Percentiles rank a stretch among this genome's conserved stretches.
Evolutionary conservation across 805 yeast genomes (phyloP).

Genomic region (Cyberlindnera veronae): DNA sequence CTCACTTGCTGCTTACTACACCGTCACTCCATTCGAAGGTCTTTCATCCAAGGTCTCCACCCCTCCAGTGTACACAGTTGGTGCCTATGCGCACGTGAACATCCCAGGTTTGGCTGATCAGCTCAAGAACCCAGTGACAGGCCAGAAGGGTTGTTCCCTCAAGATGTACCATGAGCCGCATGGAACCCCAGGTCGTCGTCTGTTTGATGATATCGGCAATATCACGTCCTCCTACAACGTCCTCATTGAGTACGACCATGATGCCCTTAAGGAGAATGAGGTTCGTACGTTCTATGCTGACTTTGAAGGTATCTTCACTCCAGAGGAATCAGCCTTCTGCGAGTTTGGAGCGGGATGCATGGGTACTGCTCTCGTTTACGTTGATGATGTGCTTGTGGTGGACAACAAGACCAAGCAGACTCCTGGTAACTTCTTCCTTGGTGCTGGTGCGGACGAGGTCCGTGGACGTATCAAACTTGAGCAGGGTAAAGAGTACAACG

Average conservation of each 20-base stretch:
- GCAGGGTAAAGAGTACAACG: constrained; percentile 41
- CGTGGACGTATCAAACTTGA: constrained; percentile 34
- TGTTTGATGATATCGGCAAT: constrained; percentile 27
- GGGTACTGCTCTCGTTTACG: constrained; percentile 52
- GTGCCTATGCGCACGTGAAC: constrained; percentile 33
- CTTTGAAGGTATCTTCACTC: constrained; percentile 41
- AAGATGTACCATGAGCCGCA: constrained; percentile 27
- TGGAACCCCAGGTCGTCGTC: constrained; percentile 20
- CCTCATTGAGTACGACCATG: constrained; percentile 30
- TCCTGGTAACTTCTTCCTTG: constrained; percentile 48
- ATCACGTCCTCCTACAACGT: constrained; percentile 22
- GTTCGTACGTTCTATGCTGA: constrained; percentile 39
- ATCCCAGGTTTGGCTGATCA: constrained; percentile 31
- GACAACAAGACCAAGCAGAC: constrained; percentile 53
- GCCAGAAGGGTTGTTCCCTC: constrained; percentile 25
- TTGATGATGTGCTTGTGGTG: constrained; percentile 38
- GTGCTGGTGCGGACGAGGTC: constrained; percentile 53
- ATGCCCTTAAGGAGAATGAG: constrained; percentile 2
- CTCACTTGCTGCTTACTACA: constrained; percentile 43
- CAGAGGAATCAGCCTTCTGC: constrained; percentile 45
- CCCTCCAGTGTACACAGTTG: constrained; percentile 31
- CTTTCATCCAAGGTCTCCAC: constrained; percentile 30
- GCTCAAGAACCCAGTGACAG: constrained; percentile 21
- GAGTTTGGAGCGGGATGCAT: constrained; percentile 47
- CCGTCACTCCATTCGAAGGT: constrained; percentile 48